Percentiles rank a stretch among this genome's conserved stretches.
Conservation (phyloP, 495 filamentous ascomycete genomes). For the Neurospora sp. region DNA sequence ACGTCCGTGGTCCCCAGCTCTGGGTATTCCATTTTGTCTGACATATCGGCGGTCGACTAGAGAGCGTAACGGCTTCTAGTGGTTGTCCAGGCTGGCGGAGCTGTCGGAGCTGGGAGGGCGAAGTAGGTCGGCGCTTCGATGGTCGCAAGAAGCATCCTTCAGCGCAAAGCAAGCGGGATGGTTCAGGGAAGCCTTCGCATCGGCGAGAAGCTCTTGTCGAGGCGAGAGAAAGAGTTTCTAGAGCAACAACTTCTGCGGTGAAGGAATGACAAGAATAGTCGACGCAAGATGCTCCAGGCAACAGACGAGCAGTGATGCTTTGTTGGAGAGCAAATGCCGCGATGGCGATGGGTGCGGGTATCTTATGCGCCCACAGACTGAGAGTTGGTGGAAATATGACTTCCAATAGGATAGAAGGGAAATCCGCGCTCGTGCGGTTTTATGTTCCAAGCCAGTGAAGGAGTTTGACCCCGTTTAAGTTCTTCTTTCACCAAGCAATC, state of each 20-base stretch:
- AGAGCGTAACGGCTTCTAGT: neutral
- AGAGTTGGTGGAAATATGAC: neutral
- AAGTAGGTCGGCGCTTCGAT: neutral
- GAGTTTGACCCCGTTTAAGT: neutral
- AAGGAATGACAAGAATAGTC: neutral
- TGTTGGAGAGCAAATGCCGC: neutral
- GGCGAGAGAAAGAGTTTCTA: neutral
- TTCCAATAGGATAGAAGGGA: neutral
- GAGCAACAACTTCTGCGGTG: neutral
- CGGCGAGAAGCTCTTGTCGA: neutral
- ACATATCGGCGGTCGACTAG: conserved; percentile 12
- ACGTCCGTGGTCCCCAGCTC: conserved; percentile 6
- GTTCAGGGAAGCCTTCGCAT: neutral
- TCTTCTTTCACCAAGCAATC: neutral
- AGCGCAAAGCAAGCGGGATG: neutral
- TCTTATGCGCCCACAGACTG: neutral
- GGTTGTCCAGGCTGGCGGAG: neutral
- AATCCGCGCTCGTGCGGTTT: neutral
- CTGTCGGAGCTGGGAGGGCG: neutral
- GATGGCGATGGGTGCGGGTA: neutral
- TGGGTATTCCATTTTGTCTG: conserved; percentile 1
- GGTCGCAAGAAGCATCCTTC: neutral
- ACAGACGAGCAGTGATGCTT: neutral
- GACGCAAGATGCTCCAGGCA: neutral
- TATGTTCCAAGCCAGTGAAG: neutral